phyloP scores from a whole-genome alignment of 1,284 basidiomycete genomes.

The Golubevia pallescens region DNA sequence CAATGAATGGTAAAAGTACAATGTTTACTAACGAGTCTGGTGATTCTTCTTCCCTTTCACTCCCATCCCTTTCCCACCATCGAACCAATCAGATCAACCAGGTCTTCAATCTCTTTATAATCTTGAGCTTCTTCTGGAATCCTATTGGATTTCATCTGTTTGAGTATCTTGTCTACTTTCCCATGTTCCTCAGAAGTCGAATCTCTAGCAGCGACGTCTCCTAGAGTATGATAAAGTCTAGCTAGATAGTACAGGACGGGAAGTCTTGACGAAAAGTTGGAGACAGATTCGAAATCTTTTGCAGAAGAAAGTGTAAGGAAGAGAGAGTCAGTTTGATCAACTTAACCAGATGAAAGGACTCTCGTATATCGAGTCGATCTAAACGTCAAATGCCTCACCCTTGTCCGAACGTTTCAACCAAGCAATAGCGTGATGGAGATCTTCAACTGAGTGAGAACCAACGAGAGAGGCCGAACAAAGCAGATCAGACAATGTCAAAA shows the following conservation, averaged over 20 bases:
- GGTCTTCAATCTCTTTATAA: not conserved
- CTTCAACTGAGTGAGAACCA: too few relatives aligned
- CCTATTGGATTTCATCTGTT: not conserved
- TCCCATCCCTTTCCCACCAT: not conserved
- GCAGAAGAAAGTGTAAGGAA: not conserved
- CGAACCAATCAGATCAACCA: not conserved
- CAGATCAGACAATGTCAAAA: too few relatives aligned
- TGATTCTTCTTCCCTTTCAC: not conserved
- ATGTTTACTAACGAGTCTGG: too few relatives aligned
- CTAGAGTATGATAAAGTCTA: conserved; percentile 26
- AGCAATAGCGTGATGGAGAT: too few relatives aligned
- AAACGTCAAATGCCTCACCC: too few relatives aligned
- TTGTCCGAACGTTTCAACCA: too few relatives aligned
- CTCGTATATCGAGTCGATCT: too few relatives aligned
- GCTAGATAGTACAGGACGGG: conserved; percentile 30
- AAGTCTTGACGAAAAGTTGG: not conserved
- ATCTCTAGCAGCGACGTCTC: conserved; percentile 1
- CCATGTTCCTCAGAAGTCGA: conserved; percentile 7
- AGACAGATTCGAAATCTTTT: not conserved
- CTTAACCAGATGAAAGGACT: too few relatives aligned
- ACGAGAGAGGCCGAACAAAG: too few relatives aligned
- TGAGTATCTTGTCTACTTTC: conserved; percentile 7
- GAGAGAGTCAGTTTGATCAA: not conserved
- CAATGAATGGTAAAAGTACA: too few relatives aligned
- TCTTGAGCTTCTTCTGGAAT: not conserved